These are phyloP conservation scores for Lactarius sanguifluus DNA, from an alignment of 768 basidiomycete species.

Conservation along the genomic window DNA sequence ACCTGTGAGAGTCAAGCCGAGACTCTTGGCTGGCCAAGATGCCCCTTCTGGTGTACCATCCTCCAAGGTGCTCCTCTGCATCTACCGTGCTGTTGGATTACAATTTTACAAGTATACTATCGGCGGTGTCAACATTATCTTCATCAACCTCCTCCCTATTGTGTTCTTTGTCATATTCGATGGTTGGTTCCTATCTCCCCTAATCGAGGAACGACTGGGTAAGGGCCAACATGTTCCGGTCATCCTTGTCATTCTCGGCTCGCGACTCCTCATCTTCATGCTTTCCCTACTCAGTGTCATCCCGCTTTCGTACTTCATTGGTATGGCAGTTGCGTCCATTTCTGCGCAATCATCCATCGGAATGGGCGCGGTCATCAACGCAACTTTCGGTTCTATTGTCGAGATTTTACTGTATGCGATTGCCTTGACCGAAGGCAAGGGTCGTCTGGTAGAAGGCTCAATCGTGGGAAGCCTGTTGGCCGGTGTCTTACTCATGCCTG, in stretches of 20 bases:
- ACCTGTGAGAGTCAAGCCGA: slow-evolving; percentile 65
- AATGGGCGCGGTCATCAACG: slow-evolving; percentile 99
- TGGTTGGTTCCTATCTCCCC: slow-evolving; percentile 75
- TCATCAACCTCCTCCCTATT: slow-evolving; percentile 90
- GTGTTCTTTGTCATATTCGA: slow-evolving; percentile 97
- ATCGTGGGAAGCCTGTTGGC: slow-evolving; percentile 95
- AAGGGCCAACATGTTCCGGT: slow-evolving; percentile 58
- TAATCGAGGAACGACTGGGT: slow-evolving; percentile 60
- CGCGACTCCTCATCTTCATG: slow-evolving; percentile 78
- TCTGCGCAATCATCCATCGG: slow-evolving; percentile 98
- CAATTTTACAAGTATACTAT: slow-evolving; percentile 99
- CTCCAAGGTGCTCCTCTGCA: slow-evolving; percentile 91
- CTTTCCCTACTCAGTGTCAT: slow-evolving; percentile 88
- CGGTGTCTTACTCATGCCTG: slow-evolving; percentile 96
- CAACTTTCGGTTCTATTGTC: slow-evolving; percentile 97
- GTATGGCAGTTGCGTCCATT: slow-evolving; percentile 99
- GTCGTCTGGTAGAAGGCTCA: slow-evolving; percentile 92
- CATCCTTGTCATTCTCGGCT: slow-evolving; percentile 67
- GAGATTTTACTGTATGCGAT: slow-evolving; percentile 93
- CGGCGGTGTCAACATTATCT: slow-evolving; percentile 97
- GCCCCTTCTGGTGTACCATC: slow-evolving; percentile 82
- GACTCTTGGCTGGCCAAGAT: slow-evolving; percentile 82
- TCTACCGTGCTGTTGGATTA: slow-evolving; percentile 84
- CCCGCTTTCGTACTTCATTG: slow-evolving; percentile 97
- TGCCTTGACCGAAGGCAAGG: slow-evolving; percentile 87